Percentiles rank a stretch among this genome's conserved stretches.
Evolutionary conservation across 1,139 yeast species (phyloP).

Genomic region (Blastobotrys apis): DNA sequence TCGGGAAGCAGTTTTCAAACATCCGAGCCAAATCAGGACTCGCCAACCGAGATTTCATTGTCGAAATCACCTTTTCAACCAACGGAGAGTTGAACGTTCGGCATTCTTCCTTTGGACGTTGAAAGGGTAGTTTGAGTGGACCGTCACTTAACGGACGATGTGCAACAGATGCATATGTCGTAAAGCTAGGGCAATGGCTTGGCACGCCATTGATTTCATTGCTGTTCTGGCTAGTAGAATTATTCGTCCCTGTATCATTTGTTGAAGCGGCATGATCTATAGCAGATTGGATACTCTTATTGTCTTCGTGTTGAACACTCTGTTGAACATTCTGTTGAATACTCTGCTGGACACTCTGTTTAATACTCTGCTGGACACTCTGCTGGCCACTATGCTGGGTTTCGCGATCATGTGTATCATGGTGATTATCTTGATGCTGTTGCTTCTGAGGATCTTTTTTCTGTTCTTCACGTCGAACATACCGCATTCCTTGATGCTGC

Average conservation of each 20-base stretch:
- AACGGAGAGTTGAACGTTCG: slow-evolving; percentile 64
- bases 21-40: slow-evolving; percentile 68
- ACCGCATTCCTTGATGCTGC: neutral
- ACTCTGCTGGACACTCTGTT: too few relatives aligned
- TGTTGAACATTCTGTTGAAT: neutral
- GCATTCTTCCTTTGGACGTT: slow-evolving; percentile 69
- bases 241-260: neutral
- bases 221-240: neutral
- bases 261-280: neutral
- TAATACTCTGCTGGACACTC: too few relatives aligned
- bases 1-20: slow-evolving; percentile 80
- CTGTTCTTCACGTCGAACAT: neutral
- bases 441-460: neutral
- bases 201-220: slow-evolving; percentile 6
- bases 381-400: too few relatives aligned
- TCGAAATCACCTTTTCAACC: slow-evolving; percentile 59
- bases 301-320: neutral
- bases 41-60: slow-evolving; percentile 46
- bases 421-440: neutral
- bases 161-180: slow-evolving; percentile 34
- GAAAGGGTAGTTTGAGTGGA: slow-evolving; percentile 53
- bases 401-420: too few relatives aligned
- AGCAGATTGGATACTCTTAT: neutral
- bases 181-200: slow-evolving; percentile 38
- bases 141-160: slow-evolving; percentile 36